A percentile compares a stretch with the other conserved stretches of the same genome.
Evolutionary conservation across 1,284 basidiomycete species (phyloP).

Genomic region (Heterobasidion parviporum): DNA sequence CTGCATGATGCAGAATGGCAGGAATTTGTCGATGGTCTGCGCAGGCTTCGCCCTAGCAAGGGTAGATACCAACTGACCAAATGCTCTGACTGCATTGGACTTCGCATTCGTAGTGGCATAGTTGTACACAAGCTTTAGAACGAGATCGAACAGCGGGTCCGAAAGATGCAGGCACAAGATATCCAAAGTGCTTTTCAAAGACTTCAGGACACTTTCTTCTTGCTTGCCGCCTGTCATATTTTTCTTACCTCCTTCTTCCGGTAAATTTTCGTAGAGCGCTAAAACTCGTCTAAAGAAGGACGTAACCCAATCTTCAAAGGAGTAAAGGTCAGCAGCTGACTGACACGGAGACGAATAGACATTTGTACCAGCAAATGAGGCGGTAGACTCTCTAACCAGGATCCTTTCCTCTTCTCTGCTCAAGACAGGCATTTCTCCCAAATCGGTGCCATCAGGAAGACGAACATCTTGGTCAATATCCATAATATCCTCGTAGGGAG

Average conservation of each 20-base stretch:
- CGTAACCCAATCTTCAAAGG: conserved; percentile 74
- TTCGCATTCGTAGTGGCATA: conserved; percentile 84
- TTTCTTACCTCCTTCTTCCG: conserved; percentile 83
- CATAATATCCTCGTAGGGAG: conserved; percentile 47
- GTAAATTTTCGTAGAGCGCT: conserved; percentile 86
- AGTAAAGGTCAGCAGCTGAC: background rate
- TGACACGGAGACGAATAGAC: conserved; percentile 1
- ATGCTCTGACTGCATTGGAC: conserved; percentile 84
- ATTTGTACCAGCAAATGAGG: conserved; percentile 63
- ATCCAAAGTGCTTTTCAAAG: conserved; percentile 78
- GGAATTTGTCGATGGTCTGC: conserved; percentile 73
- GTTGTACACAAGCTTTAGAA: conserved; percentile 79
- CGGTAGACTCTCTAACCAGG: conserved; percentile 71
- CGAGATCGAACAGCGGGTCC: conserved; percentile 80
- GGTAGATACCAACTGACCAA: conserved; percentile 85
- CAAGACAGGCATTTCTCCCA: conserved; percentile 38
- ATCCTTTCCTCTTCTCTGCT: conserved; percentile 67
- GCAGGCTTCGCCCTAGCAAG: conserved; percentile 76
- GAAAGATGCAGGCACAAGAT: conserved; percentile 85
- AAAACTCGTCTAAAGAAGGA: conserved; percentile 85
- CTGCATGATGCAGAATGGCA: conserved; percentile 74
- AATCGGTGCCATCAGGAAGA: conserved; percentile 50
- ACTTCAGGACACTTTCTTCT: conserved; percentile 78
- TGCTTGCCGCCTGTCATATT: conserved; percentile 81
- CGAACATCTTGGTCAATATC: conserved; percentile 37